Evolutionary conservation across 2,329 filamentous ascomycete species (phyloP), one percentile per base, ranked within the genome.

Genomic region (Rutstroemia sp.): DNA sequence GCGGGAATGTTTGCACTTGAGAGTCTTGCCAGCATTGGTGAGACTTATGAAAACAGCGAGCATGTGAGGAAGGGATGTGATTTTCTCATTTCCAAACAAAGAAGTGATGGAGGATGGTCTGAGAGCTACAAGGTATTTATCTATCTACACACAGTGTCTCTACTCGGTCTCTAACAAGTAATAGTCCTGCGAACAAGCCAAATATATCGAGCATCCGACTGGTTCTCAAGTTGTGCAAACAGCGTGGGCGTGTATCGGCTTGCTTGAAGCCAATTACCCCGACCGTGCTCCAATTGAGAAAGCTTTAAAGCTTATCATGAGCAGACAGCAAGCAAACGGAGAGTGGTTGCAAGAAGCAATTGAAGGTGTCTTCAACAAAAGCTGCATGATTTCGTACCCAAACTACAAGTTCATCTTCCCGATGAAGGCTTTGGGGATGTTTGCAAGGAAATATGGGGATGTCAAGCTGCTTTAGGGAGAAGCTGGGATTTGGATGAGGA

Each of bases 361-460:
- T 65, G 94, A 99, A 71, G 94, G 94, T 2, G 94, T 99, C 10
- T 99, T 99, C 74, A 99, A 99, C 74, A 96, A 96, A 77, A 94
- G 86, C 67, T 97, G 92, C 78, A 97, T 96, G 90, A 99, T 99
- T 63, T 94, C 90, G 0, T 99, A 99, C 69, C 92, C 92, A 45
- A 99, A 99, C 77, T 99, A 99, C 78, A 99, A 97, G 76, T 94
- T 96, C 71, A 88, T 87, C 58, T 99, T 96, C 73, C 86, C 92
- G 1, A 88, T 97, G 70, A 95, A 95, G 74, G 94, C 94, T 2
- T 72, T 99, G 62, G 94, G 94, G 5, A 87, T 96, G 82, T 99
- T 62, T 56, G 63, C 66, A 3, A 67, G 63, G 54, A 58, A 58
- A 42, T 69, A 65, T 64, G 67, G 66, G 8, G 62, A 69, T 57